Evolutionary conservation across 2,329 filamentous ascomycete species (phyloP).

Genomic region (Alternaria sp.): DNA sequence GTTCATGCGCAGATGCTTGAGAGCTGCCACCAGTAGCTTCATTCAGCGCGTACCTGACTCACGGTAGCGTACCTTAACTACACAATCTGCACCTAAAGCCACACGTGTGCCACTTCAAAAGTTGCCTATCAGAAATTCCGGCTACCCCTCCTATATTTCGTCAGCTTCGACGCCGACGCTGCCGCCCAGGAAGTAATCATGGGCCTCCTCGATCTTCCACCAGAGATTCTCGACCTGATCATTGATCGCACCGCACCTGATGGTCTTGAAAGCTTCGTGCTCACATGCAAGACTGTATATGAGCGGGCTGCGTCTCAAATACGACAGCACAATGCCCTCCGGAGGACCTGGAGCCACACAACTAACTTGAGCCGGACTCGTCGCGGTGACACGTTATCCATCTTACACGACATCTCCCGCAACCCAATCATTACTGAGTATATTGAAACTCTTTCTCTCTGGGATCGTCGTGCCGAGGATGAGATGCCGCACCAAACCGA

Average conservation of each 20-base stretch:
- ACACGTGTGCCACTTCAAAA: no score
- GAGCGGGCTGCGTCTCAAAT: constrained; percentile 39
- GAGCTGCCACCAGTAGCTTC: background rate
- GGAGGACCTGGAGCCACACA: constrained; percentile 36
- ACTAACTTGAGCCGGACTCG: constrained; percentile 25
- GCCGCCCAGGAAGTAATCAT: constrained; percentile 23
- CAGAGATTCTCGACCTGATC: constrained; percentile 46
- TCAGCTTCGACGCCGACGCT: background rate
- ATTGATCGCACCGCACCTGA: constrained; percentile 38
- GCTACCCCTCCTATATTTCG: background rate
- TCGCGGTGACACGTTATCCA: constrained; percentile 32
- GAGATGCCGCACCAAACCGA: constrained; percentile 8
- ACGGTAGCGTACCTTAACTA: background rate
- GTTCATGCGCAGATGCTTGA: background rate
- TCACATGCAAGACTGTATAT: constrained; percentile 44
- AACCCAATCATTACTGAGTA: constrained; percentile 44
- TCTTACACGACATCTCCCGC: constrained; percentile 39
- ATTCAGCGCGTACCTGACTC: background rate
- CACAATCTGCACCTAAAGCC: background rate
- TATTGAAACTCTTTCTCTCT: constrained; percentile 39
- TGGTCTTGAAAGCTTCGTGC: constrained; percentile 43
- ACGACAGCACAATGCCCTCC: constrained; percentile 39
- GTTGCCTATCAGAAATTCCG: background rate
- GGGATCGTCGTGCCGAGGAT: constrained; percentile 31
- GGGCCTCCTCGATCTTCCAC: constrained; percentile 45